Conservation (phyloP, 345 rosid genomes). For the Pugionium cornutum region DNA sequence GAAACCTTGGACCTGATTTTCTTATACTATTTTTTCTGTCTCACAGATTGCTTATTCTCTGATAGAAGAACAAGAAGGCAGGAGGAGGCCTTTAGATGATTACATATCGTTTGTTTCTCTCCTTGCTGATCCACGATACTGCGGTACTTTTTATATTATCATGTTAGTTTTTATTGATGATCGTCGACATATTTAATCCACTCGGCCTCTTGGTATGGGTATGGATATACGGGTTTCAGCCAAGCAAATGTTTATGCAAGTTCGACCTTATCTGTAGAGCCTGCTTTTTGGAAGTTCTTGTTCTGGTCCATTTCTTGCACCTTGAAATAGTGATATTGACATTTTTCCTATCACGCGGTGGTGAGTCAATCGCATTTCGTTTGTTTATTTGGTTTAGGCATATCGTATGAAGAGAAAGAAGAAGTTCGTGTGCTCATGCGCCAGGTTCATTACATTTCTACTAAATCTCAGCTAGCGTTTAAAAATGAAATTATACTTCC, state of each 20-base stretch:
- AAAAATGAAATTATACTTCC: background rate
- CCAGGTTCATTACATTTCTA: constrained; percentile 55
- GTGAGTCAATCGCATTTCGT: constrained; percentile 12
- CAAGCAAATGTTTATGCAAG: constrained; percentile 29
- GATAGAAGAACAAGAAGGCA: constrained; percentile 92
- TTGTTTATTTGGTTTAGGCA: constrained; percentile 49
- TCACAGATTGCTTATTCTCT: constrained; percentile 82
- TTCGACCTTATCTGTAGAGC: constrained; percentile 26
- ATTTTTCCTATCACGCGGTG: constrained; percentile 1
- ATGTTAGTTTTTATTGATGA: constrained; percentile 34
- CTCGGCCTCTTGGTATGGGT: constrained; percentile 27
- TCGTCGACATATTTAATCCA: constrained; percentile 11
- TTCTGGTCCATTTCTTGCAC: constrained; percentile 35
- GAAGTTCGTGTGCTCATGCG: constrained; percentile 88
- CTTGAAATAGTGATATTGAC: constrained; percentile 24
- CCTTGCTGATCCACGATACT: constrained; percentile 95
- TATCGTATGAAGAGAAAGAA: constrained; percentile 88
- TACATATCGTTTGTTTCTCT: constrained; percentile 93
- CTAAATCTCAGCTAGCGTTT: background rate
- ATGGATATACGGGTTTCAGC: constrained; percentile 28
- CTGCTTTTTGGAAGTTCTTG: constrained; percentile 36
- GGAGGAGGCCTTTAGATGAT: constrained; percentile 56
- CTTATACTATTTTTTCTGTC: background rate
- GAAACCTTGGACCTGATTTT: background rate
- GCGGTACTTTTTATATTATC: constrained; percentile 66